phyloP scores from a whole-genome alignment of 2,329 filamentous ascomycete genomes.

The Colletotrichum liaoningense region DNA sequence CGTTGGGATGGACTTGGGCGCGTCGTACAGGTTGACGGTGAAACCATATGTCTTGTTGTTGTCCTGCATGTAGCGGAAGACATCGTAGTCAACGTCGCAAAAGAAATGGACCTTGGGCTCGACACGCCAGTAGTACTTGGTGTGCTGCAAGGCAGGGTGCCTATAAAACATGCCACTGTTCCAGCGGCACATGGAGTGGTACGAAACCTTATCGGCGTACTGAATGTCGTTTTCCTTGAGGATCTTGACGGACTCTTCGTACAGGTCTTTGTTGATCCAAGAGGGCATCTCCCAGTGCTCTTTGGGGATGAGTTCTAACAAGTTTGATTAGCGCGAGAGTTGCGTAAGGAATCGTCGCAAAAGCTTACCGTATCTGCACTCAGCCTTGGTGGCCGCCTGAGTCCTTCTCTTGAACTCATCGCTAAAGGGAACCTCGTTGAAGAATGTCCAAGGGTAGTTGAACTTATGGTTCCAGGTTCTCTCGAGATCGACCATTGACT shows the following conservation, averaged over 20 bases:
- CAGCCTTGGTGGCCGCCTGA: constrained; percentile 84
- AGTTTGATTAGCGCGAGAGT: constrained; percentile 29
- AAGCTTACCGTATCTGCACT: constrained; percentile 82
- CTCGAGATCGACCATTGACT: constrained; percentile 92
- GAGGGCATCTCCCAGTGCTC: constrained; percentile 93
- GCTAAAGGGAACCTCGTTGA: constrained; percentile 94
- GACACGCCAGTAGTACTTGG: constrained; percentile 97
- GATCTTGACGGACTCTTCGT: constrained; percentile 84
- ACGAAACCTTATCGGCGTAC: constrained; percentile 88
- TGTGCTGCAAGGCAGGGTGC: constrained; percentile 85
- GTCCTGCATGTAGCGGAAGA: constrained; percentile 98
- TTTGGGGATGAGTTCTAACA: constrained; percentile 84
- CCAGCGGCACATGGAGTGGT: constrained; percentile 99
- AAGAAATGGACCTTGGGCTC: constrained; percentile 99
- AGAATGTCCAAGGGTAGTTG: constrained; percentile 99
- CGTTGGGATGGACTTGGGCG: constrained; percentile 84
- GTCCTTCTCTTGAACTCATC: constrained; percentile 93
- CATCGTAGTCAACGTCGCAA: constrained; percentile 98
- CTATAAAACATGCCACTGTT: constrained; percentile 99
- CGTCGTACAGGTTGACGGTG: constrained; percentile 97
- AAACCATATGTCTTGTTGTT: constrained; percentile 99
- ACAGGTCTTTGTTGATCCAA: constrained; percentile 93
- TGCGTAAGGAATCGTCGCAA: neutral
- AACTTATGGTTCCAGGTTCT: constrained; percentile 98
- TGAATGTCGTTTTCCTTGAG: constrained; percentile 88